Evolutionary conservation across 1,284 basidiomycete genomes (phyloP), one percentile per base, ranked within the genome.

Genomic region (Rhodotorula sp.): DNA sequence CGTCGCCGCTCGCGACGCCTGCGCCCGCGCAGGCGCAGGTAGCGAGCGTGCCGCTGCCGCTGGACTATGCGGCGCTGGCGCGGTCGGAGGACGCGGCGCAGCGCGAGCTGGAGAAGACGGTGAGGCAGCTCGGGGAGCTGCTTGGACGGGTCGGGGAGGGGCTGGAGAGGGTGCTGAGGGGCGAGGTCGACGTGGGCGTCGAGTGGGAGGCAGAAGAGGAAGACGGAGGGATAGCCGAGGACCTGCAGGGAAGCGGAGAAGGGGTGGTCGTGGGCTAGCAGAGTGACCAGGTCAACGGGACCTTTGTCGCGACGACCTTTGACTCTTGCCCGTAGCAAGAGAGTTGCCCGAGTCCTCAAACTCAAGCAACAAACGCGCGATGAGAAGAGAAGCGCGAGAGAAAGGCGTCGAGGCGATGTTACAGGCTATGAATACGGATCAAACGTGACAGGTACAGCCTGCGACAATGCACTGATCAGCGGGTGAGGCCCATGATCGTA

Each of bases 131-230:
- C 13, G 89, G 91, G 69, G 89, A 92, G 76, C 85, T 98, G 56
- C 82, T 98, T 66, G 86, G 88, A 7, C 85, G 89, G 1, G 86
- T 97, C 1, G 91, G 92, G 7, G 58, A 45, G 5, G 77, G 78
- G 4, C 53, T 78, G 57, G 72, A 48, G 16, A 44, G 59, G 27
- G 68, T 76, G 8, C 19, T 68, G 0, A 45, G 21, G 3, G 60
- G 41, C 1, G 55, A 50, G 5, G 49, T 52, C 5, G 54, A 53
- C 4, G 27, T 55, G 8, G 67, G 41, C 2, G 59, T 61, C 1
- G 45, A 21, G 8, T 56, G 54, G 21, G 68, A 27, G 23, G 41
- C 8, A 1, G 41, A 49, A 23, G 52, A 27, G 48, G 3, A 21
- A 23, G 19, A 45, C 10, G 58, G 57, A 1, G 55, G 34, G 14